Conservation (phyloP, 1,139 yeast genomes). For the Suhomyces chickasaworum region DNA sequence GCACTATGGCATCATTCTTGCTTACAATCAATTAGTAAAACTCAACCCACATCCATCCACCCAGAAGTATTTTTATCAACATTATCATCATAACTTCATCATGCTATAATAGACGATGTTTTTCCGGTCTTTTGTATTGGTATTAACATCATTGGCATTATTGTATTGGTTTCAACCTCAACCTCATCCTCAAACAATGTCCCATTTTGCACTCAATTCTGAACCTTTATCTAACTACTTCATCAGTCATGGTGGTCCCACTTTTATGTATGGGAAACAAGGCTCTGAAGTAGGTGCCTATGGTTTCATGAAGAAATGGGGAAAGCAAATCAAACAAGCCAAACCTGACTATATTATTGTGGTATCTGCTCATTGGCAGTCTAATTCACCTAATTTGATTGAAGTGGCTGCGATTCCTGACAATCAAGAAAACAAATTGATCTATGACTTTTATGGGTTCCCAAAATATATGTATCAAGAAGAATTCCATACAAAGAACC, state of each 20-base stretch:
- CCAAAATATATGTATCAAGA: constrained; percentile 65
- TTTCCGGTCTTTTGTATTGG: neutral
- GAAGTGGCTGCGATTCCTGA: constrained; percentile 47
- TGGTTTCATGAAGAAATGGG: constrained; percentile 50
- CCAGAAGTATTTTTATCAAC: neutral
- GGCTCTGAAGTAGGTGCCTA: constrained; percentile 61
- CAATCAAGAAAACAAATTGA: constrained; percentile 41
- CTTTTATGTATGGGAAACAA: constrained; percentile 56
- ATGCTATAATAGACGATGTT: neutral
- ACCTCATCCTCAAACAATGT: neutral
- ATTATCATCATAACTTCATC: neutral
- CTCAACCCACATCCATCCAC: neutral
- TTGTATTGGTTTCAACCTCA: neutral
- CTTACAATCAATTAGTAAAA: neutral
- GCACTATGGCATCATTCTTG: neutral
- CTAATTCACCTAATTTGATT: constrained; percentile 39
- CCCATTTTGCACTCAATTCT: constrained; percentile 18
- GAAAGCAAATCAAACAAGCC: constrained; percentile 49
- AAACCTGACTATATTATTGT: constrained; percentile 67
- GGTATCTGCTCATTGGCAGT: constrained; percentile 80
- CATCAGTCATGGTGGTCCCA: constrained; percentile 80
- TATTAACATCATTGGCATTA: neutral
- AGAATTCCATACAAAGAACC: constrained; percentile 54
- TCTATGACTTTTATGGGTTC: constrained; percentile 76
- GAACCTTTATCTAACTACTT: constrained; percentile 59